phyloP scores from a whole-genome alignment of 1,284 basidiomycete genomes.

The Cryptococcus sp. region DNA sequence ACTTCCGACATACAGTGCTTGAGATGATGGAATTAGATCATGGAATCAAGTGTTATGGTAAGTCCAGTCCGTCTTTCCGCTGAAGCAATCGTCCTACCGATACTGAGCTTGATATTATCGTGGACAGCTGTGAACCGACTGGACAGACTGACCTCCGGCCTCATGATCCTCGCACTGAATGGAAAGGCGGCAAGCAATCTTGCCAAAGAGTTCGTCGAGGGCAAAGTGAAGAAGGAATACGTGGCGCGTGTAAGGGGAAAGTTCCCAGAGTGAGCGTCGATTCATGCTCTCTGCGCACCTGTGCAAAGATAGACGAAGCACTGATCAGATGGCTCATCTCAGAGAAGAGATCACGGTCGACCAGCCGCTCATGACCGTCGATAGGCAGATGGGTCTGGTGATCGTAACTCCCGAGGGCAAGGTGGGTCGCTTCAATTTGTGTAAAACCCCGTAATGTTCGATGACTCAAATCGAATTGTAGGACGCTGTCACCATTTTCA shows the following conservation, averaged over 20 bases:
- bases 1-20: constrained; percentile 81
- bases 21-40: constrained; percentile 86
- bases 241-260: constrained; percentile 78
- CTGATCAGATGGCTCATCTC: background rate
- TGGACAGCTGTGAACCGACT: constrained; percentile 84
- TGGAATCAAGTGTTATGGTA: constrained; percentile 82
- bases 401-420: constrained; percentile 93
- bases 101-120: background rate
- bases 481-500: constrained; percentile 89
- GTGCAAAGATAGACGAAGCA: background rate
- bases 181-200: constrained; percentile 70
- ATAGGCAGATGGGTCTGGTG: constrained; percentile 93
- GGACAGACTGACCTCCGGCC: constrained; percentile 90
- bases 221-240: constrained; percentile 85
- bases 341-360: constrained; percentile 81
- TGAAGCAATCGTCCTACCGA: constrained; percentile 1
- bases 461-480: constrained; percentile 48
- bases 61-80: constrained; percentile 50
- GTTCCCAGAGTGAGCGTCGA: constrained; percentile 68
- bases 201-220: constrained; percentile 77
- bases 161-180: constrained; percentile 90
- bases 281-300: background rate
- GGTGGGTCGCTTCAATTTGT: constrained; percentile 55
- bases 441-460: constrained; percentile 1
- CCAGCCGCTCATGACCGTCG: constrained; percentile 85